Evolutionary conservation across 768 basidiomycete genomes (phyloP).

Genomic region (Trametes cubensis): DNA sequence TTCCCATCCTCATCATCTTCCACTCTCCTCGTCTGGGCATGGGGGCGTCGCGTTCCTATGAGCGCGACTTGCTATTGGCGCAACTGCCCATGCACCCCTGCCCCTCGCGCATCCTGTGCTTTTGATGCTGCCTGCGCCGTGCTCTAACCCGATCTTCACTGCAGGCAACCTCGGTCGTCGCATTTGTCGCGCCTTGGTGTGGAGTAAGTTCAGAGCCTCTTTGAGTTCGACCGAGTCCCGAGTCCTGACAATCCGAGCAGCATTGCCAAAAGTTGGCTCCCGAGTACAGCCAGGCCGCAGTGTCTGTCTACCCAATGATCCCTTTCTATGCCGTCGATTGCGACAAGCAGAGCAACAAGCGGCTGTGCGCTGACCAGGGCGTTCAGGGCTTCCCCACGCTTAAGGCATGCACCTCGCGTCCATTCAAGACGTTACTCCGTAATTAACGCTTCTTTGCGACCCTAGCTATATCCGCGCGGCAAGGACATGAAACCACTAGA

Average conservation of each 20-base stretch:
- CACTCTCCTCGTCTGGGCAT: background rate
- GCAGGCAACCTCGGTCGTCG: slow-evolving; percentile 53
- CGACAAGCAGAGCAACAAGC: slow-evolving; percentile 79
- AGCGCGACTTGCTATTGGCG: too few relatives aligned
- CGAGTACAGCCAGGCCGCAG: slow-evolving; percentile 81
- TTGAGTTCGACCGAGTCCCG: background rate
- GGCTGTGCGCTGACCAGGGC: slow-evolving; percentile 79
- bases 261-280: slow-evolving; percentile 88
- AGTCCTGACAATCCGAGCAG: slow-evolving; percentile 37
- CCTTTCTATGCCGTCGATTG: slow-evolving; percentile 95
- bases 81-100: too few relatives aligned
- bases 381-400: slow-evolving; percentile 93
- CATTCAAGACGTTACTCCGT: background rate
- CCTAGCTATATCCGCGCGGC: slow-evolving; percentile 79
- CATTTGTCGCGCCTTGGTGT: slow-evolving; percentile 96
- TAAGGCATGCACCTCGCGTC: slow-evolving; percentile 50
- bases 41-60: too few relatives aligned
- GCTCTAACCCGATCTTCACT: background rate
- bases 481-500: slow-evolving; percentile 58
- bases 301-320: slow-evolving; percentile 76
- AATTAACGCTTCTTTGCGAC: background rate
- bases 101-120: background rate
- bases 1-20: background rate
- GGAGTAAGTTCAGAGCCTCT: slow-evolving; percentile 53
- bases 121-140: background rate